phyloP scores from a whole-genome alignment of 371 early-diverging fungal genomes.

The Actinomortierella wolfii region DNA sequence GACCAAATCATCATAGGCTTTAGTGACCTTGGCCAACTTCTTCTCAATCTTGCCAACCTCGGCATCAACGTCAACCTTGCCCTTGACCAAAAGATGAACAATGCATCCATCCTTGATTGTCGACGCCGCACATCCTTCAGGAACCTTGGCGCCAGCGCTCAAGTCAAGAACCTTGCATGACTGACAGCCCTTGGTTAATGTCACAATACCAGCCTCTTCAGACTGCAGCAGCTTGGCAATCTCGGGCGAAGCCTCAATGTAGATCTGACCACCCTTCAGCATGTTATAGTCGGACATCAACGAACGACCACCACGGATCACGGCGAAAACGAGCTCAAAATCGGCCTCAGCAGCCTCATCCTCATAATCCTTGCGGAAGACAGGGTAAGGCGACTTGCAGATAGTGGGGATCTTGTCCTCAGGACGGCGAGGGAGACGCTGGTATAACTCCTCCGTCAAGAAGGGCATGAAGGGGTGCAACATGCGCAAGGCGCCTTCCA shows the following conservation, averaged over 20 bases:
- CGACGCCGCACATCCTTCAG: conserved; percentile 76
- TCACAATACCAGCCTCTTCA: conserved; percentile 61
- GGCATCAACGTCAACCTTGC: conserved; percentile 77
- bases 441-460: conserved; percentile 99
- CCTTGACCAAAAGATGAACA: conserved; percentile 72
- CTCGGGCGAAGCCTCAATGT: conserved; percentile 34
- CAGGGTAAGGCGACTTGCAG: conserved; percentile 70
- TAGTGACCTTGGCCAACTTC: conserved; percentile 65
- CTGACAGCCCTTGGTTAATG: conserved; percentile 71
- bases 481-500: conserved; percentile 91
- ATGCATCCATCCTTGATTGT: conserved; percentile 61
- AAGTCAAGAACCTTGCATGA: conserved; percentile 62
- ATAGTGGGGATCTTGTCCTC: conserved; percentile 66
- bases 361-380: conserved; percentile 49
- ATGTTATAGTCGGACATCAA: conserved; percentile 74
- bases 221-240: conserved; percentile 50
- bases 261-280: conserved; percentile 53
- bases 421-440: conserved; percentile 83
- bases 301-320: conserved; percentile 79
- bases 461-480: conserved; percentile 99
- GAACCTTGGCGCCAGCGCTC: conserved; percentile 54
- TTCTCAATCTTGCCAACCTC: conserved; percentile 75
- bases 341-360: conserved; percentile 68
- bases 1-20: conserved; percentile 51
- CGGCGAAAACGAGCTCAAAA: conserved; percentile 80